Percentiles rank a stretch among this genome's conserved stretches.
phyloP scores from a whole-genome alignment of 2,329 filamentous ascomycete genomes.

The Elsinoe batatas region DNA sequence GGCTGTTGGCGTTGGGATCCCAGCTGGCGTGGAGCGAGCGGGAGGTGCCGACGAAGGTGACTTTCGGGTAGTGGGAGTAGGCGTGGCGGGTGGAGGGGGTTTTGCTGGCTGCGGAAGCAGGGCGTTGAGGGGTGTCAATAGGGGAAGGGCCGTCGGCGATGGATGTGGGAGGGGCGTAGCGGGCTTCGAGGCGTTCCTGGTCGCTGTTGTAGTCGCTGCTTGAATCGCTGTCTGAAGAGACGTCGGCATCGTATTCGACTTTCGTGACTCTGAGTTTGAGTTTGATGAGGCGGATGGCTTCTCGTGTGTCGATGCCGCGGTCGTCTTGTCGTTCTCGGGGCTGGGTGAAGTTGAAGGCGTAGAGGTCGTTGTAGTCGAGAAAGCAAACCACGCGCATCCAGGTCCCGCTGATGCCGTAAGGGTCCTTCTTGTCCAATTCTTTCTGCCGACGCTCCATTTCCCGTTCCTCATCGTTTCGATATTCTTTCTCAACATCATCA shows the following conservation, averaged over 20 bases:
- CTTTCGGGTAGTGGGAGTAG: slow-evolving; percentile 44
- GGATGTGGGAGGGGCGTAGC: not conserved
- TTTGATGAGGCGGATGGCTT: slow-evolving; percentile 60
- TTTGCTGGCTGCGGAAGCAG: not conserved
- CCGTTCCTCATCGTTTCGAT: slow-evolving; percentile 2
- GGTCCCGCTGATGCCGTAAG: slow-evolving; percentile 60
- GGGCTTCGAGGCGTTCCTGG: not conserved
- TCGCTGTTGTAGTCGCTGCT: slow-evolving; percentile 3
- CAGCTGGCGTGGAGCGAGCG: slow-evolving; percentile 53
- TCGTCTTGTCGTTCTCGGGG: slow-evolving; percentile 32
- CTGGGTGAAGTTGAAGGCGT: slow-evolving; percentile 56
- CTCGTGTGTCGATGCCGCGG: slow-evolving; percentile 47
- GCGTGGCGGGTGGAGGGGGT: not conserved
- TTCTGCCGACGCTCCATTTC: slow-evolving; percentile 5
- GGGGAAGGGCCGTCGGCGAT: not conserved
- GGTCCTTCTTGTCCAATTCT: slow-evolving; percentile 38
- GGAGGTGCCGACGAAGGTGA: slow-evolving; percentile 56
- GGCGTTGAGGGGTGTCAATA: not conserved
- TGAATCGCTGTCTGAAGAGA: slow-evolving; percentile 35
- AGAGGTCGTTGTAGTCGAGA: slow-evolving; percentile 61
- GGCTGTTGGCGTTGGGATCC: slow-evolving; percentile 60
- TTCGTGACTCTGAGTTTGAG: slow-evolving; percentile 54
- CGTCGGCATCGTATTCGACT: slow-evolving; percentile 49
- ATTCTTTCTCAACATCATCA: not conserved
- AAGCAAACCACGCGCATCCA: slow-evolving; percentile 54